Evolutionary conservation across 2,329 filamentous ascomycete genomes (phyloP).

Genomic region (Pezizomycotina sp.): DNA sequence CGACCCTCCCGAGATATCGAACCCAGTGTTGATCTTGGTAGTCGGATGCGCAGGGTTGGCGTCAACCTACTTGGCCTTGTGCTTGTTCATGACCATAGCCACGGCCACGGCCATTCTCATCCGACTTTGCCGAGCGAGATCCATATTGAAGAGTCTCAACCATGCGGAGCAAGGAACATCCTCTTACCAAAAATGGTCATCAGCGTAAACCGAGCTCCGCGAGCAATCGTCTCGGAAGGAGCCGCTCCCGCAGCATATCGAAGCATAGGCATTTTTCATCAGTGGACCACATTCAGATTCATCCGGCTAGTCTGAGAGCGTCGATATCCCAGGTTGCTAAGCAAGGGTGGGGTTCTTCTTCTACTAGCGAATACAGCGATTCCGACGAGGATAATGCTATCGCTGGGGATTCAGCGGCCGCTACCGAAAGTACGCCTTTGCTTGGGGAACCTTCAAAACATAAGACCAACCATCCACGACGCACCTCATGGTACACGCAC

Average conservation of each 20-base stretch:
- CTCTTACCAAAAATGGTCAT: neutral
- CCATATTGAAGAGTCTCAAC: neutral
- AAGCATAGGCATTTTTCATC: conserved; percentile 23
- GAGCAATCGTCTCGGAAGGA: conserved; percentile 11
- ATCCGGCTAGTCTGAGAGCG: conserved; percentile 78
- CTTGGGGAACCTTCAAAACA: conserved; percentile 21
- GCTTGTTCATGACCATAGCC: conserved; percentile 85
- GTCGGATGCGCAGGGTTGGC: conserved; percentile 73
- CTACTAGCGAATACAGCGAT: conserved; percentile 41
- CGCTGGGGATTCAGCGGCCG: conserved; percentile 26
- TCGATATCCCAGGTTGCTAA: conserved; percentile 78
- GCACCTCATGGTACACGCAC: conserved; percentile 26
- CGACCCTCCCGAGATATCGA: conserved; percentile 71
- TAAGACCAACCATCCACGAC: conserved; percentile 26
- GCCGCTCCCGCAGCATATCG: conserved; percentile 27
- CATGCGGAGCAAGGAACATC: neutral
- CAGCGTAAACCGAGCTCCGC: neutral
- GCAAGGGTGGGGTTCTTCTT: conserved; percentile 38
- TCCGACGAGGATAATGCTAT: conserved; percentile 36
- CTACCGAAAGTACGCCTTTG: conserved; percentile 32
- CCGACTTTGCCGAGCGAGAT: too few species aligned
- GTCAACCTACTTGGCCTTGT: conserved; percentile 77
- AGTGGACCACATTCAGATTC: conserved; percentile 54
- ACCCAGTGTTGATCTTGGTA: conserved; percentile 73
- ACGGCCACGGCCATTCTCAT: conserved; percentile 52